These are phyloP conservation scores for Aspergillus biplanus DNA, from an alignment of 495 filamentous ascomycete genomes.

Conservation along the genomic window DNA sequence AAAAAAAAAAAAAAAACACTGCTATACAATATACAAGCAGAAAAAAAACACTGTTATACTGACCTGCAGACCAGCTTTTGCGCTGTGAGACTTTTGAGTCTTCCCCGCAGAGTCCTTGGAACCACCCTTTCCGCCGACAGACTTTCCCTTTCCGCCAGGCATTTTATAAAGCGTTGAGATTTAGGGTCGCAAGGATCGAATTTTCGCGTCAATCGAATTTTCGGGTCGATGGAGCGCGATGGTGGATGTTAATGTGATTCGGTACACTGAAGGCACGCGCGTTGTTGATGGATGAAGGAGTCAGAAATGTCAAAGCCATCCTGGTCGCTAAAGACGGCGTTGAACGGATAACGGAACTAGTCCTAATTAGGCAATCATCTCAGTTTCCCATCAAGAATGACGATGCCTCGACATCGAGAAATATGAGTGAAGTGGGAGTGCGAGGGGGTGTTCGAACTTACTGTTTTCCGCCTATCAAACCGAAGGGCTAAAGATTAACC, in stretches of 20 bases:
- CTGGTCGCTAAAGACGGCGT: constrained; percentile 48
- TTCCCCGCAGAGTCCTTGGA: constrained; percentile 74
- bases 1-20: neutral
- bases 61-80: constrained; percentile 98
- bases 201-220: constrained; percentile 30
- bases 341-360: constrained; percentile 41
- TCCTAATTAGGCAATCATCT: constrained; percentile 39
- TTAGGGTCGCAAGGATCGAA: constrained; percentile 33
- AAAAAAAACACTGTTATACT: constrained; percentile 45
- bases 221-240: constrained; percentile 30
- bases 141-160: constrained; percentile 93
- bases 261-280: constrained; percentile 42
- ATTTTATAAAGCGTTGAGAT: constrained; percentile 49
- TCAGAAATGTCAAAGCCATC: constrained; percentile 50
- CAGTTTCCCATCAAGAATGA: constrained; percentile 16
- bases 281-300: constrained; percentile 57
- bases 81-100: constrained; percentile 96
- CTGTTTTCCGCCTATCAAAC: neutral
- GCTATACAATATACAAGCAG: constrained; percentile 2
- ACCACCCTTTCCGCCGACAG: constrained; percentile 91
- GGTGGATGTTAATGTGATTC: constrained; percentile 42
- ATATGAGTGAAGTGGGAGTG: neutral
- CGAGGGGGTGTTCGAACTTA: neutral
- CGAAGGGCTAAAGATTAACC: neutral
- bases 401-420: constrained; percentile 9